A percentile compares a stretch with the other conserved stretches of the same genome.
Evolutionary conservation across 805 yeast species (phyloP).

Genomic region (Ogataea glucozyma): DNA sequence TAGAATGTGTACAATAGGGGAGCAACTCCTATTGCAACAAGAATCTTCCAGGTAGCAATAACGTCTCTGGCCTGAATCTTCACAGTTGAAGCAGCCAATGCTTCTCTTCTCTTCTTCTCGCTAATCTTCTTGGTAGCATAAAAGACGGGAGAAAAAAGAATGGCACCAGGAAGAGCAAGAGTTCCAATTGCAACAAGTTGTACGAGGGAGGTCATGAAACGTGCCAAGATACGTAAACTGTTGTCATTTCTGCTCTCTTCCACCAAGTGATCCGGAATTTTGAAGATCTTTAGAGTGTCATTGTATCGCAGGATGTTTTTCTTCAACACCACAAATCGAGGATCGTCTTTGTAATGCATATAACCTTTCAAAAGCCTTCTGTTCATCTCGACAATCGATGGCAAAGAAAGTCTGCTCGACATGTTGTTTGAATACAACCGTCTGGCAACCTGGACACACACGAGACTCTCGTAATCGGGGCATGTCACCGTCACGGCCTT

Average conservation of each 20-base stretch:
- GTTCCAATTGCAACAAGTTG: conserved; percentile 57
- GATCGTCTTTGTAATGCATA: conserved; percentile 68
- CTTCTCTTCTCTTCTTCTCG: conserved; percentile 67
- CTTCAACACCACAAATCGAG: conserved; percentile 60
- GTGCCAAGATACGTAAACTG: conserved; percentile 25
- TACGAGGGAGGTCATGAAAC: conserved; percentile 31
- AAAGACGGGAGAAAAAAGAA: conserved; percentile 87
- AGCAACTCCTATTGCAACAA: conserved; percentile 85
- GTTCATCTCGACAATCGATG: conserved; percentile 87
- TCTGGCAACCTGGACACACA: conserved; percentile 89
- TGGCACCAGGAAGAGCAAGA: conserved; percentile 83
- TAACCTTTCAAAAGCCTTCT: conserved; percentile 84
- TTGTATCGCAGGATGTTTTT: conserved; percentile 71
- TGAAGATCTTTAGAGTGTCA: conserved; percentile 47
- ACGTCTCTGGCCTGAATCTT: conserved; percentile 92
- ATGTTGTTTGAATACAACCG: conserved; percentile 80
- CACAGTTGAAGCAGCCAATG: conserved; percentile 83
- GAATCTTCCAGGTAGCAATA: conserved; percentile 94
- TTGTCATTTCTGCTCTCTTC: conserved; percentile 40
- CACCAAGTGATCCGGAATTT: conserved; percentile 61
- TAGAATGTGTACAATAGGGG: conserved; percentile 83
- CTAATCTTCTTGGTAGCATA: conserved; percentile 75
- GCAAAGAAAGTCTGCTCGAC: conserved; percentile 70
- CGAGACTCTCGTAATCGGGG: conserved; percentile 84
- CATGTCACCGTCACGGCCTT: conserved; percentile 86